phyloP scores from a whole-genome alignment of 23 red algal genomes.

The Gracilaria gracilis region DNA sequence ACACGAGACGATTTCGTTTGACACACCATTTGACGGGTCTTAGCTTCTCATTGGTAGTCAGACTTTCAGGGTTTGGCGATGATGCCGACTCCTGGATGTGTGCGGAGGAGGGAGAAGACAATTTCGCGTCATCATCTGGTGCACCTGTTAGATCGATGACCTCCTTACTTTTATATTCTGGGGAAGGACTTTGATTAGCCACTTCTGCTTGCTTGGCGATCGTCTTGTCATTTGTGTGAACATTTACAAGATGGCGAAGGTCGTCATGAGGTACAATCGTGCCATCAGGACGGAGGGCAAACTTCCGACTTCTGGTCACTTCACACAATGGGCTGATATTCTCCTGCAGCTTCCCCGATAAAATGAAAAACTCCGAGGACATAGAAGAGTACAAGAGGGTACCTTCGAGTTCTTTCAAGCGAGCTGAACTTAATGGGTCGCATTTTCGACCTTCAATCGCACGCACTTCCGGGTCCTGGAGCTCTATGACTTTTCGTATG shows the following conservation, averaged over 20 bases:
- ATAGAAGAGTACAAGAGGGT: conserved; percentile 37
- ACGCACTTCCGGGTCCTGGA: neutral
- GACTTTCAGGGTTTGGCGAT: neutral
- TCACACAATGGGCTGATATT: conserved; percentile 45
- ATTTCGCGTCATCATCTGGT: too few species aligned
- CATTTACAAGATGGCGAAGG: conserved; percentile 35
- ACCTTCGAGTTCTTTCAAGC: conserved; percentile 37
- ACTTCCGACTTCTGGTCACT: conserved; percentile 41
- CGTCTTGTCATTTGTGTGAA: conserved; percentile 28
- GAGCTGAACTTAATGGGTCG: conserved; percentile 8
- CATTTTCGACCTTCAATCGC: neutral
- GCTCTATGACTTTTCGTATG: conserved; percentile 1
- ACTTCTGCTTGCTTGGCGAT: conserved; percentile 33
- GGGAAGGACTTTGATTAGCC: neutral
- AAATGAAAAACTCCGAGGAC: conserved; percentile 20
- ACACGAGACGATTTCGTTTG: neutral
- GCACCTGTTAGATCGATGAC: conserved; percentile 22
- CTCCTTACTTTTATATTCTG: neutral
- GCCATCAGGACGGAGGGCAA: conserved; percentile 50
- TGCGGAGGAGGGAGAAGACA: too few species aligned
- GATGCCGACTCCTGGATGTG: too few species aligned
- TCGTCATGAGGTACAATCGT: conserved; percentile 46
- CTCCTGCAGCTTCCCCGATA: conserved; percentile 42
- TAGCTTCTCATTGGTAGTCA: neutral
- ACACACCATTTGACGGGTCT: conserved; percentile 33